Percentiles rank a stretch among this genome's conserved stretches.
phyloP scores from a whole-genome alignment of 768 basidiomycete genomes.

The Lactarius hatsudake region DNA sequence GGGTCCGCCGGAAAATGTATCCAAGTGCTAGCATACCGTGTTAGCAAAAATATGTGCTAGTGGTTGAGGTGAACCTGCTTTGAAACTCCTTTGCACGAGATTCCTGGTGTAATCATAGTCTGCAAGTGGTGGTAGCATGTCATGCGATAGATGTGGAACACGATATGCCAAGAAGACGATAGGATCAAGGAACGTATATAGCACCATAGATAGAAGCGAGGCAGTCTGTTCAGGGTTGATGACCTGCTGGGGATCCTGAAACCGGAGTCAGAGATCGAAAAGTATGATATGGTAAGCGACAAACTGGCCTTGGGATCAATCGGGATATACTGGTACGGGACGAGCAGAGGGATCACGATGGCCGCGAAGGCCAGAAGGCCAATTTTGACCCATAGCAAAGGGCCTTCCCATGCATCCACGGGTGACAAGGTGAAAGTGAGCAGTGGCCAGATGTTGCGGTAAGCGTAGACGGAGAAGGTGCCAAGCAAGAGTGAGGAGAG shows the following conservation, averaged over 20 bases:
- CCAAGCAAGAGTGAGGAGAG: constrained; percentile 47
- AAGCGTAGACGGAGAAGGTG: constrained; percentile 48
- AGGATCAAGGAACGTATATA: constrained; percentile 54
- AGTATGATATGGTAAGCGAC: neutral
- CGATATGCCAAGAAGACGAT: constrained; percentile 45
- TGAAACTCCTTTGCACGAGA: constrained; percentile 36
- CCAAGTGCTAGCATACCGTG: constrained; percentile 30
- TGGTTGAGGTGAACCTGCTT: constrained; percentile 28
- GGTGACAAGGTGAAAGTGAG: constrained; percentile 50
- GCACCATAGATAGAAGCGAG: constrained; percentile 34
- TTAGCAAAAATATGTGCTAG: neutral
- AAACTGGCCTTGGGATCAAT: constrained; percentile 49
- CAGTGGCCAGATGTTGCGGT: constrained; percentile 59
- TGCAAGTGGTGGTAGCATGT: constrained; percentile 47
- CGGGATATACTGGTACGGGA: constrained; percentile 57
- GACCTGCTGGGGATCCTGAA: constrained; percentile 30
- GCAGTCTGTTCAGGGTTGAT: constrained; percentile 36
- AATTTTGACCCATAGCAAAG: constrained; percentile 53
- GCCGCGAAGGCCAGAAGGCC: constrained; percentile 44
- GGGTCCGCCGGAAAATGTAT: constrained; percentile 27
- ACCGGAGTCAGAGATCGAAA: neutral
- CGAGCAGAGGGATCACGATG: constrained; percentile 50
- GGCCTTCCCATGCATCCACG: constrained; percentile 47
- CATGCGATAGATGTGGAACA: constrained; percentile 43
- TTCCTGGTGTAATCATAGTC: constrained; percentile 43